Conservation (phyloP, 176 grass and related monocot species). For the Urochloa ruziziensis region DNA sequence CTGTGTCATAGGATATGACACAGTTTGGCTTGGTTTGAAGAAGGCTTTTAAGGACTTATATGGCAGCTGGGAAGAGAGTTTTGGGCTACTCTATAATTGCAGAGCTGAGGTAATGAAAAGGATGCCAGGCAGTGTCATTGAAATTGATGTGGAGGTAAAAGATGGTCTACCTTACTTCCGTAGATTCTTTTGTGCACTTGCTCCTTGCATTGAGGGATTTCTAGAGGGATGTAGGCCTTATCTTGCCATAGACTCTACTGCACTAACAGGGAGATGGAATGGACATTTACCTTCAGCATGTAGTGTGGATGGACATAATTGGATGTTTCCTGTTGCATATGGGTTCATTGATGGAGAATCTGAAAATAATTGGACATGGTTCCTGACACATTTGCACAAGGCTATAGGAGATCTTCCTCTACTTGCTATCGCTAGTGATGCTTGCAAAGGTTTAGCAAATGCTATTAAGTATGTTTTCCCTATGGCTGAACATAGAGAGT, state of each 20-base stretch:
- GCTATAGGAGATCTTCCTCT: not conserved
- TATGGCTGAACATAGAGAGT: not conserved
- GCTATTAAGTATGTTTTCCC: not conserved
- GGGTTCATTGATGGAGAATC: not conserved
- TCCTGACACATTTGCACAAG: not conserved
- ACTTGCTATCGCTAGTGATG: not conserved
- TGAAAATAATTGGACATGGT: not conserved
- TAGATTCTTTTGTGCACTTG: too few species aligned
- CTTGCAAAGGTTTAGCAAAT: not conserved
- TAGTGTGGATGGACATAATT: not conserved
- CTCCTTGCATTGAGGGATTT: not conserved
- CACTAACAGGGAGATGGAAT: not conserved
- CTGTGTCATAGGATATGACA: not conserved
- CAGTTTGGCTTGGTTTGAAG: too few species aligned
- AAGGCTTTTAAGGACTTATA: not conserved
- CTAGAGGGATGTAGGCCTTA: not conserved
- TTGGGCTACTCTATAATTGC: not conserved
- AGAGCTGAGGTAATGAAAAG: not conserved
- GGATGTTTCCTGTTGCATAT: not conserved
- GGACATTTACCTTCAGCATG: not conserved
- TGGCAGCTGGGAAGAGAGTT: not conserved
- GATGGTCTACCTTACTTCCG: too few species aligned
- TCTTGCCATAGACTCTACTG: not conserved
- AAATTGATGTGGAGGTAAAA: too few species aligned
- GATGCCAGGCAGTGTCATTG: not conserved